phyloP scores from a whole-genome alignment of 2,329 filamentous ascomycete species.

The Sarocladium oryzae region DNA sequence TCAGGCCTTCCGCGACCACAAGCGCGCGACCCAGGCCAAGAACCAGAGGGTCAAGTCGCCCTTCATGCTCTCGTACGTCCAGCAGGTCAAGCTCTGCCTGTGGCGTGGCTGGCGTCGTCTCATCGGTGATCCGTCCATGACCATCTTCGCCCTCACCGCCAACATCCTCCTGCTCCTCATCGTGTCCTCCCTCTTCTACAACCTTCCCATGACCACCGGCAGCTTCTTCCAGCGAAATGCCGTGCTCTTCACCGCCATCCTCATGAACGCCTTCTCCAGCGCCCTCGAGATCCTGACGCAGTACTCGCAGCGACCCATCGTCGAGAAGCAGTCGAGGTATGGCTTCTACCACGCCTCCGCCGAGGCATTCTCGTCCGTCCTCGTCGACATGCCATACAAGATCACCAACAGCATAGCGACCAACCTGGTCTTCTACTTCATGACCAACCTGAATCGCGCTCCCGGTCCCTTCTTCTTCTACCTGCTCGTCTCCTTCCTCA shows the following conservation, averaged over 20 bases:
- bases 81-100: conserved; percentile 38
- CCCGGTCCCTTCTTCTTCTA: conserved; percentile 40
- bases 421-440: conserved; percentile 36
- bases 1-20: conserved; percentile 20
- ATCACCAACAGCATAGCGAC: conserved; percentile 29
- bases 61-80: conserved; percentile 37
- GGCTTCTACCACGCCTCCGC: conserved; percentile 31
- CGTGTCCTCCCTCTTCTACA: conserved; percentile 45
- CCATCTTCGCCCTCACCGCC: conserved; percentile 37
- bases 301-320: conserved; percentile 21
- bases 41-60: conserved; percentile 37
- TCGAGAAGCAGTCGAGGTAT: conserved; percentile 33
- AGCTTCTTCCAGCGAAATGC: conserved; percentile 39
- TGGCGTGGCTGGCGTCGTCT: conserved; percentile 34
- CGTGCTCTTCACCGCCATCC: conserved; percentile 36
- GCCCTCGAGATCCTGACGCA: conserved; percentile 19
- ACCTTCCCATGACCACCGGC: conserved; percentile 31
- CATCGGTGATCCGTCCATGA: conserved; percentile 33
- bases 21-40: conserved; percentile 17
- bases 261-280: conserved; percentile 38
- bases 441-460: conserved; percentile 32
- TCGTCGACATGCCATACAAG: conserved; percentile 38
- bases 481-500: conserved; percentile 38
- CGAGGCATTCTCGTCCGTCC: conserved; percentile 26
- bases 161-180: conserved; percentile 43